phyloP scores from a whole-genome alignment of 2,329 filamentous ascomycete genomes.

The Aspergillus spinulosporus region DNA sequence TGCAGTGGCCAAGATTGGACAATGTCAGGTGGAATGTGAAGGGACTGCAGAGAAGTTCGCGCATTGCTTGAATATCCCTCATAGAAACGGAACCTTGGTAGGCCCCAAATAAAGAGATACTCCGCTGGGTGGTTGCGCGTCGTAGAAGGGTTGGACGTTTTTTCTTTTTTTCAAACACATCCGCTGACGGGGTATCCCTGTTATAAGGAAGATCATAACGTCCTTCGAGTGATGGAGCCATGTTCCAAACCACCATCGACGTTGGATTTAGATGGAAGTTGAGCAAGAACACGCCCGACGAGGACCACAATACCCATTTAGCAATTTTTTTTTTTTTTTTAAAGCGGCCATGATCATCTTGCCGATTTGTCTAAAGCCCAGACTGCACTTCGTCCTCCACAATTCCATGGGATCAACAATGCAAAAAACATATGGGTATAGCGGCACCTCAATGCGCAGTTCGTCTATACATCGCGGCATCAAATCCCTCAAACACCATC shows the following conservation, averaged over 20 bases:
- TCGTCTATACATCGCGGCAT: conserved; percentile 48
- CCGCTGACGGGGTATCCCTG: conserved; percentile 56
- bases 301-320: conserved; percentile 55
- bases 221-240: conserved; percentile 57
- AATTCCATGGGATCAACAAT: conserved; percentile 57
- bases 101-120: conserved; percentile 50
- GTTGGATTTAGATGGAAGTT: conserved; percentile 62
- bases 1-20: conserved; percentile 55
- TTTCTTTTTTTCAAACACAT: no score
- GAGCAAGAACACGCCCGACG: conserved; percentile 58
- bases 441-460: conserved; percentile 50
- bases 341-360: conserved; percentile 37
- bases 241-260: conserved; percentile 51
- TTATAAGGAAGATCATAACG: conserved; percentile 58
- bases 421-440: conserved; percentile 57
- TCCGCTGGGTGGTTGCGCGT: conserved; percentile 49
- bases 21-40: conserved; percentile 51
- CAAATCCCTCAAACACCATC: conserved; percentile 40
- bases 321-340: conserved; percentile 44
- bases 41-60: conserved; percentile 44
- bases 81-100: conserved; percentile 45
- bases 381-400: conserved; percentile 58
- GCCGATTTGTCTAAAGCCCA: conserved; percentile 52
- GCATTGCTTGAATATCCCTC: conserved; percentile 38
- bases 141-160: conserved; percentile 55